Base-by-base conservation (phyloP, 2,329 filamentous ascomycete species). In the Diaporthe caulivora region DNA sequence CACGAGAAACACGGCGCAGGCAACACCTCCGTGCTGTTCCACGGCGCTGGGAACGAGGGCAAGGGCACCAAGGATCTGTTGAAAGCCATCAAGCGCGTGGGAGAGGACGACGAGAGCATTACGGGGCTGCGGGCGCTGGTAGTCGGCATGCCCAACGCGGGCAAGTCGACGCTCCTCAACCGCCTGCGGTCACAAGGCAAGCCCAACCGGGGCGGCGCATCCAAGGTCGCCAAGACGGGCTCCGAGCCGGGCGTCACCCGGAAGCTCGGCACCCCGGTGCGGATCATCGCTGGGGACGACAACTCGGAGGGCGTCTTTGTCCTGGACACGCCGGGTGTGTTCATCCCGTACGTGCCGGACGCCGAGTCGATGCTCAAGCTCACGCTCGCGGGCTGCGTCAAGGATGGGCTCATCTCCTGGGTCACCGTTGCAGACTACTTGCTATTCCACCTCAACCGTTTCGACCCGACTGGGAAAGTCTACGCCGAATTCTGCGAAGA, bases 61-160 rank as follows among this genome's bases (percentile, higher is more conserved):
- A 68, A 76, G 3, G 80, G 80, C 40, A 85, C 86, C 13, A 77
- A 77, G 7, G 70, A 77, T 2, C 80, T 91, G 4, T 80, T 90
- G 15, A 82, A 86, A 1, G 85, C 86, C 72, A 84, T 91, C 71
- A 87, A 87, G 73, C 79, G 83, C 5, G 85, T 89, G 75, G 88
- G 88, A 31, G 76, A 79, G n/a, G 80, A 83, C 34, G 81, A 82
- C 40, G 86, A 91, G 77, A 90, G 89, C 29, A 84, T 98, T n/a
- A 92, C 94, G 10, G 95, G 95, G n/a, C 89, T 95, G 77, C 91
- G 95, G 64, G 90, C 95, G 72, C 89, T 99, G 82, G 90, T 98
- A 0, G 95, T 98, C 18, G 97, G 97, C 71, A 98, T 99, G 95
- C 97, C 97, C 47, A 99, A 99, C 80, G 94, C 98, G 0, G 97